Evolutionary conservation across 2,329 filamentous ascomycete genomes (phyloP), one percentile per base, ranked within the genome.

Genomic region (Colletotrichum sp.): DNA sequence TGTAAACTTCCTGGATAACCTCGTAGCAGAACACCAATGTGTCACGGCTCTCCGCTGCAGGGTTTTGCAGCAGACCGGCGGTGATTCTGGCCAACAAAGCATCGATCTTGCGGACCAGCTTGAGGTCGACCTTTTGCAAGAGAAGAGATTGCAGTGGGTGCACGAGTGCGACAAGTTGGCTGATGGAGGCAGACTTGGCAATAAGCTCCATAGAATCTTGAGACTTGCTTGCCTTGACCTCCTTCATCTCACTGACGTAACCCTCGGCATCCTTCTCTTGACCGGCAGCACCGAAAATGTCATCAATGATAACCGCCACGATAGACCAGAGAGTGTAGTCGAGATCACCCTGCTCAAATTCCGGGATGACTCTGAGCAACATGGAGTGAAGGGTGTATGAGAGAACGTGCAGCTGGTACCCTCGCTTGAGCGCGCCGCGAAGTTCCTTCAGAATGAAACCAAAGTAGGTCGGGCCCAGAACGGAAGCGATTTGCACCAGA

Each of bases 261-360:
- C 96, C 97, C 80, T 98, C 96, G 0, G 96, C 96, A 80, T 99
- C 97, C 85, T 99, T 99, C 82, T 99, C 96, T 85, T 98, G 95
- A 3, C 97, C 97, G 39, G 94, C 94, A 8, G 93, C 92, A 34
- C 98, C 98, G 82, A 99, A 99, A 15, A 98, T 97, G 82, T 99
- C 98, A 81, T 99, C 97, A 95, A 99, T 97, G 78, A 99, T 93
- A 59, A 99, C 92, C 2, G 92, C 90, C 62, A 98, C 93, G 59
- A 99, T 92, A 13, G 94, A 90, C 5, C 91, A 87, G 10, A 98
- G 88, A 81, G 96, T 98, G 82, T 98, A 96, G 81, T 99, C 95
- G 34, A 99, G 87, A 79, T 96, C 95, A 28, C 98, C 97, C 21
- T 95, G 93, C 55, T 92, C 88, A 80, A 95, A 94, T 3, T 92